Evolutionary conservation across 495 filamentous ascomycete species (phyloP).

Genomic region (Penicillium coprophilum): DNA sequence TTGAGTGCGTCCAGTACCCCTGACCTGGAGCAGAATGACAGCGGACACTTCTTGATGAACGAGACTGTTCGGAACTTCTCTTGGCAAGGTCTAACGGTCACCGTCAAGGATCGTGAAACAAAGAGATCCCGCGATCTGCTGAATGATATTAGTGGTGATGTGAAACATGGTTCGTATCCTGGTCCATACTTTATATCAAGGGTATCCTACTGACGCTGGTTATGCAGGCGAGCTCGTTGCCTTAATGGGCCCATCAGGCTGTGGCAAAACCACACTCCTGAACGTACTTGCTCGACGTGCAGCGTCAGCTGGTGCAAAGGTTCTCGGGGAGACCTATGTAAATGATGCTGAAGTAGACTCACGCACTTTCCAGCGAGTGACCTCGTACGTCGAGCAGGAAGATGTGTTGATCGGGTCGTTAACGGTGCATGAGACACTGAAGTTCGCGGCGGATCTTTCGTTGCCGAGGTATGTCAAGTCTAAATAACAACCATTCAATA

Average conservation of each 20-base stretch:
- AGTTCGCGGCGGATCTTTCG: constrained; percentile 63
- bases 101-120: constrained; percentile 66
- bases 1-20: constrained; percentile 3
- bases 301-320: constrained; percentile 46
- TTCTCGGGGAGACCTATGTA: constrained; percentile 52
- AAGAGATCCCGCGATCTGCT: constrained; percentile 52
- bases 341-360: constrained; percentile 51
- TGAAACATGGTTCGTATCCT: constrained; percentile 29
- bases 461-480: constrained; percentile 47
- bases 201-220: constrained; percentile 4
- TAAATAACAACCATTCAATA: background rate
- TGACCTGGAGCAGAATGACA: constrained; percentile 34
- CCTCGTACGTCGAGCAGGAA: constrained; percentile 80
- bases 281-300: constrained; percentile 67
- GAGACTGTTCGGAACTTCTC: constrained; percentile 49
- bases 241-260: constrained; percentile 74
- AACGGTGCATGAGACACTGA: constrained; percentile 73
- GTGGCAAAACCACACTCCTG: constrained; percentile 76
- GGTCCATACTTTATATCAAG: background rate
- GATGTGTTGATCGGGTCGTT: constrained; percentile 77
- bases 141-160: constrained; percentile 32
- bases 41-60: constrained; percentile 37
- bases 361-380: constrained; percentile 45
- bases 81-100: constrained; percentile 63
- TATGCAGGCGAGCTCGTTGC: constrained; percentile 66